These are phyloP conservation scores for Chlamydomonas incerta DNA, from an alignment of 139 green algal genomes.

Conservation along the genomic window DNA sequence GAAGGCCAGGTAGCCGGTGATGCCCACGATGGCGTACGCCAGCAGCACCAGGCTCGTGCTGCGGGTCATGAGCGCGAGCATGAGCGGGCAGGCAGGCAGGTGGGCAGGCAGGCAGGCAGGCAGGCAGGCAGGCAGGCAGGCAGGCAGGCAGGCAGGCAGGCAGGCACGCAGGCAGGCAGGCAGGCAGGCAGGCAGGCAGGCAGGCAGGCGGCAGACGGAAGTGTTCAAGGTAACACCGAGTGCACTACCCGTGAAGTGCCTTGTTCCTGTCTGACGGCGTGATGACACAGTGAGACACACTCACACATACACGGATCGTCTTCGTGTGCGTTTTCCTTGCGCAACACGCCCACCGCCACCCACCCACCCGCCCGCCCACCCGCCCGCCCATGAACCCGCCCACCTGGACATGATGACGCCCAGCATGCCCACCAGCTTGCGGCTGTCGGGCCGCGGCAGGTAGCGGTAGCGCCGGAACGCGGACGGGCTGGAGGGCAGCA, in stretches of 20 bases:
- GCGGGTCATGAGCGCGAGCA: not conserved
- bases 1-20: conserved; percentile 73
- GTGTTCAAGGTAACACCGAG: too few species aligned
- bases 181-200: not conserved
- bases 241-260: too few species aligned
- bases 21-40: conserved; percentile 40
- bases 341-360: too few species aligned
- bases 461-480: conserved; percentile 30
- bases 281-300: too few species aligned
- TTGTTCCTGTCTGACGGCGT: too few species aligned
- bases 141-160: not conserved
- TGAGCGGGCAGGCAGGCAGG: too few species aligned
- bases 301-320: too few species aligned
- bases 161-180: not conserved
- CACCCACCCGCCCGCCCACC: not conserved
- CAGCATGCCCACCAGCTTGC: conserved; percentile 74
- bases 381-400: not conserved
- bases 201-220: not conserved
- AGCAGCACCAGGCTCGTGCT: conserved; percentile 5
- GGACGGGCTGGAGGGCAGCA: conserved; percentile 38
- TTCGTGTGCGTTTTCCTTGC: too few species aligned
- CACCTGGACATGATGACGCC: conserved; percentile 52
- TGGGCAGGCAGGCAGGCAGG: not conserved
- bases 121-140: not conserved
- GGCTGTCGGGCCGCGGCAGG: conserved; percentile 22